phyloP scores from a whole-genome alignment of 108 stramenopile genomes.

The Pseudonitzschia multistriata region DNA sequence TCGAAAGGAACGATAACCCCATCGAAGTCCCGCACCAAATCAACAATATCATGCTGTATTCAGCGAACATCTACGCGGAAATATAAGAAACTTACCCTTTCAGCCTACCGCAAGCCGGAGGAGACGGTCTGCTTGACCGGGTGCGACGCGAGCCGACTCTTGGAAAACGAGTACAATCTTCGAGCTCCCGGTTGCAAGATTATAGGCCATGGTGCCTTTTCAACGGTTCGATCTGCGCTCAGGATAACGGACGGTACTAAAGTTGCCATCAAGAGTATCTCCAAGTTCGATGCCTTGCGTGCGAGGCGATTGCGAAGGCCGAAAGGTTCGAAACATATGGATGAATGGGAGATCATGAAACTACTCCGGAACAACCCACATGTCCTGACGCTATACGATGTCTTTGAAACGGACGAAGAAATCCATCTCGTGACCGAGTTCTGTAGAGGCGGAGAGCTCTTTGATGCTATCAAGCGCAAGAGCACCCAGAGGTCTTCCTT shows the following conservation, averaged over 20 bases:
- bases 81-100: slow-evolving; percentile 45
- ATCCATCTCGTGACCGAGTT: slow-evolving; percentile 86
- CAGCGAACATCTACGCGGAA: slow-evolving; percentile 2
- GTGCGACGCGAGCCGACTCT: slow-evolving; percentile 45
- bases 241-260: slow-evolving; percentile 41
- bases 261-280: slow-evolving; percentile 84
- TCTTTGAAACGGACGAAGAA: slow-evolving; percentile 83
- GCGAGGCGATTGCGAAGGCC: slow-evolving; percentile 46
- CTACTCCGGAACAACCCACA: slow-evolving; percentile 54
- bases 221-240: slow-evolving; percentile 64
- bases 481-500: slow-evolving; percentile 17
- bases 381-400: slow-evolving; percentile 73
- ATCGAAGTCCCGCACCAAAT: background rate
- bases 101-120: slow-evolving; percentile 71
- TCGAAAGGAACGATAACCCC: background rate
- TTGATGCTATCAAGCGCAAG: slow-evolving; percentile 61
- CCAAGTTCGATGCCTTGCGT: slow-evolving; percentile 83
- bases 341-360: slow-evolving; percentile 80
- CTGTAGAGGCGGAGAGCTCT: slow-evolving; percentile 85
- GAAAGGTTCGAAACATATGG: slow-evolving; percentile 43
- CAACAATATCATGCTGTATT: background rate
- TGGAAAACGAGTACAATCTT: slow-evolving; percentile 73
- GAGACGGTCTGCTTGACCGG: slow-evolving; percentile 66
- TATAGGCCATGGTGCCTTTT: slow-evolving; percentile 82
- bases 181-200: slow-evolving; percentile 56